These are phyloP conservation scores for Castanea sativa DNA, from an alignment of 306 rosid species.

Conservation along the genomic window DNA sequence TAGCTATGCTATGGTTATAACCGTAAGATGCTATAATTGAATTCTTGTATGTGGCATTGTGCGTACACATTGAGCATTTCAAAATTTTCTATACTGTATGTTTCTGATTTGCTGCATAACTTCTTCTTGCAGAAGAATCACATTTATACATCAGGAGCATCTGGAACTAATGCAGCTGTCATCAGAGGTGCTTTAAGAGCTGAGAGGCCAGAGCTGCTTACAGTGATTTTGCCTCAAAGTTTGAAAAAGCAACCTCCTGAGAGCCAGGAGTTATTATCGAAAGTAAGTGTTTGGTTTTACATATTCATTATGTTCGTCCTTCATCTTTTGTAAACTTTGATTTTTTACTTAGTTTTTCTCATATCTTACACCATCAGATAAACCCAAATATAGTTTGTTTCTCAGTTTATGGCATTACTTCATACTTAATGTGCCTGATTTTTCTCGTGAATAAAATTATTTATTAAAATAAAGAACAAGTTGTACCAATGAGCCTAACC, in stretches of 20 bases:
- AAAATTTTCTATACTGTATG: constrained; percentile 13
- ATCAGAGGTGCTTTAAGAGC: constrained; percentile 99
- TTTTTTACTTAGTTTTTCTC: neutral
- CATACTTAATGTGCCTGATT: neutral
- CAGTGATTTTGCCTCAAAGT: constrained; percentile 97
- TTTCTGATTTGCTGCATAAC: constrained; percentile 7
- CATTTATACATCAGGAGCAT: constrained; percentile 97
- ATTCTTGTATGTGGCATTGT: constrained; percentile 12
- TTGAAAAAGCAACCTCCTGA: constrained; percentile 94
- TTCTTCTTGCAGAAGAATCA: constrained; percentile 77
- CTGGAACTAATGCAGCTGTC: constrained; percentile 99
- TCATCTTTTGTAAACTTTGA: neutral
- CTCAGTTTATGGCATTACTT: neutral
- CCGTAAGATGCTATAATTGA: constrained; percentile 60
- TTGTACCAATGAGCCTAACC: too few species aligned
- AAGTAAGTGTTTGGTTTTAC: constrained; percentile 51
- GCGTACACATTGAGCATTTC: constrained; percentile 20
- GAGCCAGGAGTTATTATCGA: constrained; percentile 95
- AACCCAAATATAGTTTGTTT: neutral
- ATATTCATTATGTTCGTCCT: neutral
- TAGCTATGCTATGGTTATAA: constrained; percentile 99
- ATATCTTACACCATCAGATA: neutral
- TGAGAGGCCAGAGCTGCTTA: constrained; percentile 95
- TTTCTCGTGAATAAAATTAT: too few species aligned
- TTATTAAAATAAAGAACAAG: too few species aligned